phyloP scores from a whole-genome alignment of 495 filamentous ascomycete species.

The Jackrogersella minutella region DNA sequence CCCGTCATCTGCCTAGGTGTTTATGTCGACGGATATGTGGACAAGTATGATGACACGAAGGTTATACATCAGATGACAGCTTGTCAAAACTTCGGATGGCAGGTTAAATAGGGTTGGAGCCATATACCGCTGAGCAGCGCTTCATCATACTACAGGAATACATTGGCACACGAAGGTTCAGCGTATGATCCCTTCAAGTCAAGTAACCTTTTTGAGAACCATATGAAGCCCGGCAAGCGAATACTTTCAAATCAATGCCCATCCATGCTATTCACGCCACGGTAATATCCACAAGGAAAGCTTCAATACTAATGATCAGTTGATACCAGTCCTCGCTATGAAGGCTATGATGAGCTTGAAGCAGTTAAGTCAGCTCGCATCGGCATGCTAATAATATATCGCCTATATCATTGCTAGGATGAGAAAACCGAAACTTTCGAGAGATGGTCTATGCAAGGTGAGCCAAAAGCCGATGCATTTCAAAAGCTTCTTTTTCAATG shows the following conservation, averaged over 20 bases:
- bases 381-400: no score
- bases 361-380: no score
- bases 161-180: constrained; percentile 20
- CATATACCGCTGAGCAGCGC: constrained; percentile 8
- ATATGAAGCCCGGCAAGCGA: not conserved
- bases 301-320: no score
- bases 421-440: constrained; percentile 16
- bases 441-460: not conserved
- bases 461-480: constrained; percentile 5
- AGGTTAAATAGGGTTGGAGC: constrained; percentile 25
- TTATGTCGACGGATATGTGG: not conserved
- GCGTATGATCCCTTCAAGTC: not conserved
- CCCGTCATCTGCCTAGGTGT: not conserved
- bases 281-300: no score
- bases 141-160: constrained; percentile 12
- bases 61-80: constrained; percentile 24
- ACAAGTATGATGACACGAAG: not conserved
- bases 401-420: not conserved
- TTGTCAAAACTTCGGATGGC: constrained; percentile 26
- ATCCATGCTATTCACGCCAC: no score
- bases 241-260: no score
- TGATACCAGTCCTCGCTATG: no score
- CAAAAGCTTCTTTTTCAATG: constrained; percentile 4
- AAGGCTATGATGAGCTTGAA: no score
- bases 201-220: not conserved